These are phyloP conservation scores for Phialophora verrucosa DNA, from an alignment of 2,329 filamentous ascomycete species.

Conservation along the genomic window DNA sequence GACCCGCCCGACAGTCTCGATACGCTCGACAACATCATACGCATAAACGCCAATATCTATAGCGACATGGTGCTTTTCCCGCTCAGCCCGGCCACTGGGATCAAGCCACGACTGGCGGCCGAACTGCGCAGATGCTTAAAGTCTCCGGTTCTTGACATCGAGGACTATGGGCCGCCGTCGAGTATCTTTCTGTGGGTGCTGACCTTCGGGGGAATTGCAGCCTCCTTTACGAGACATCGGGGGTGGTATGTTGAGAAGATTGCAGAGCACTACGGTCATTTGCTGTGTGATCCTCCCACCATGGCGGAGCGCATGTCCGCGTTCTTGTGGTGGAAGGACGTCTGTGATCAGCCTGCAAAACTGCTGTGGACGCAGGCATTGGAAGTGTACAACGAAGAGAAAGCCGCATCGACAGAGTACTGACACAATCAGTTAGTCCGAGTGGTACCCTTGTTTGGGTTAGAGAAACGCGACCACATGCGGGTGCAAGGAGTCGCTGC, in stretches of 20 bases:
- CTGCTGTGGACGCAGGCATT: constrained; percentile 14
- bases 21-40: constrained; percentile 7
- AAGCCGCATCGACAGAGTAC: neutral
- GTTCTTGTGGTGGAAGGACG: constrained; percentile 13
- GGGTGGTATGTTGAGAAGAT: constrained; percentile 19
- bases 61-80: constrained; percentile 21
- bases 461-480: neutral
- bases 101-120: constrained; percentile 11
- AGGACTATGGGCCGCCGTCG: neutral
- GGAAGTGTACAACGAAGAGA: constrained; percentile 14
- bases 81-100: constrained; percentile 8
- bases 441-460: neutral
- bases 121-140: constrained; percentile 10
- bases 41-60: constrained; percentile 10
- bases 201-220: constrained; percentile 8
- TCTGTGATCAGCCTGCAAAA: constrained; percentile 5
- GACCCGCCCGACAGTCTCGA: neutral
- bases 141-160: constrained; percentile 8
- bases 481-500: too few species aligned
- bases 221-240: constrained; percentile 12
- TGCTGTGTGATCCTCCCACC: neutral
- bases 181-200: constrained; percentile 11
- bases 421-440: neutral
- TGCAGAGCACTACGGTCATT: neutral
- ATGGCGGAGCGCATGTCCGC: neutral